phyloP scores from a whole-genome alignment of 2,329 filamentous ascomycete species.

The Stachybotrys elegans region DNA sequence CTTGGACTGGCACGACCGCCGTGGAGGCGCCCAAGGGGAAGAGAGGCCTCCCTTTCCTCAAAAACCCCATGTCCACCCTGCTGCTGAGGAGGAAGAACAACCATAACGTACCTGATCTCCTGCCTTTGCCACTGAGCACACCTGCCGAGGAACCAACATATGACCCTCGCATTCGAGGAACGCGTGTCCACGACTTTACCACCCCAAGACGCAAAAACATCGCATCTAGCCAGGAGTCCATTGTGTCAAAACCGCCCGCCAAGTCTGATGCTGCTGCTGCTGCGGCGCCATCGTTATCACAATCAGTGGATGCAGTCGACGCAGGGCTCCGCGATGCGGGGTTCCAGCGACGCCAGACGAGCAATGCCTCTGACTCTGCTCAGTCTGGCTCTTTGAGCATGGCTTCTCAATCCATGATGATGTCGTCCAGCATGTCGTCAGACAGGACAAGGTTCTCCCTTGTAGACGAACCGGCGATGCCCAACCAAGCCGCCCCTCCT shows the following conservation, averaged over 20 bases:
- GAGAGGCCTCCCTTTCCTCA: constrained; percentile 53
- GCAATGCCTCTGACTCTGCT: constrained; percentile 25
- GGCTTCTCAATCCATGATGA: constrained; percentile 18
- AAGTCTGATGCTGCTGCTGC: background rate
- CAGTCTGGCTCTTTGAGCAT: constrained; percentile 16
- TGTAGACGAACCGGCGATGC: constrained; percentile 2
- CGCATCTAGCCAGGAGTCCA: constrained; percentile 10
- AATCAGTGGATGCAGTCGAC: constrained; percentile 22
- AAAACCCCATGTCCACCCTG: constrained; percentile 55
- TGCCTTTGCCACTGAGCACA: constrained; percentile 33
- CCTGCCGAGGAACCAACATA: constrained; percentile 43
- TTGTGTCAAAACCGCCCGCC: background rate
- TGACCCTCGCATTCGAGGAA: constrained; percentile 61
- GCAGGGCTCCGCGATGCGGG: constrained; percentile 2
- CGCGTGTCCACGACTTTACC: constrained; percentile 61
- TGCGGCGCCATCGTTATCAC: background rate
- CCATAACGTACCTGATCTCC: constrained; percentile 40
- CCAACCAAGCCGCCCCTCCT: constrained; percentile 20
- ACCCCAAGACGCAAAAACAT: constrained; percentile 46
- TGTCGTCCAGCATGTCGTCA: constrained; percentile 21
- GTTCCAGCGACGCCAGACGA: constrained; percentile 13
- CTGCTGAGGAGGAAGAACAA: constrained; percentile 52
- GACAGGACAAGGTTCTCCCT: constrained; percentile 11
- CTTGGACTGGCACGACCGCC: constrained; percentile 20
- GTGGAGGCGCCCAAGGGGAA: constrained; percentile 40